Conservation (phyloP, 2,329 filamentous ascomycete species). For the Hypoxylon sp. region DNA sequence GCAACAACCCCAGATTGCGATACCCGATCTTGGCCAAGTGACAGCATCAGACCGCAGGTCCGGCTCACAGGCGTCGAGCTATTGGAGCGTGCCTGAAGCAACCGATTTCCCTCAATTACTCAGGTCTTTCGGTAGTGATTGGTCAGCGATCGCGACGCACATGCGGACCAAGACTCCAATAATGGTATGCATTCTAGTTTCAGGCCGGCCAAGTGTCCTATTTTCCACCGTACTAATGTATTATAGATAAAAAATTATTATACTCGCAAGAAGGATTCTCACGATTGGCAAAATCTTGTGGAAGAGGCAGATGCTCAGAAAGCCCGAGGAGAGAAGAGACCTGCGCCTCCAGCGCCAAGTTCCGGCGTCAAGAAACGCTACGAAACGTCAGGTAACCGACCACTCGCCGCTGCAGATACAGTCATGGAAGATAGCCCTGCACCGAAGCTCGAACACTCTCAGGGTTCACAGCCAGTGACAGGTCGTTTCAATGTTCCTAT, state of each 20-base stretch:
- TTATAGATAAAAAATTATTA: slow-evolving; percentile 74
- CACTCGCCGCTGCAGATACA: slow-evolving; percentile 60
- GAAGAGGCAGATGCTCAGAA: slow-evolving; percentile 67
- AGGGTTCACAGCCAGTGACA: slow-evolving; percentile 50
- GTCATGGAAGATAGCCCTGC: slow-evolving; percentile 55
- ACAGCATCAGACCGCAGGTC: slow-evolving; percentile 59
- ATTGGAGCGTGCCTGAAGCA: slow-evolving; percentile 86
- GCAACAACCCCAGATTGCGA: slow-evolving; percentile 57
- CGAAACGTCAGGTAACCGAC: slow-evolving; percentile 56
- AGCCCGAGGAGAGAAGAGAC: slow-evolving; percentile 64
- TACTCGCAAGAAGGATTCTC: slow-evolving; percentile 68
- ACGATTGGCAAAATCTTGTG: slow-evolving; percentile 69
- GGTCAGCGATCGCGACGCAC: slow-evolving; percentile 75
- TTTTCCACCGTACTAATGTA: slow-evolving; percentile 10
- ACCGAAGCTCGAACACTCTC: slow-evolving; percentile 56
- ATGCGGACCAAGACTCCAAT: slow-evolving; percentile 86
- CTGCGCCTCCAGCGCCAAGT: slow-evolving; percentile 66
- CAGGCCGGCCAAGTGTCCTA: background rate
- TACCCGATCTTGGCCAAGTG: slow-evolving; percentile 59
- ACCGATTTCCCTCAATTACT: slow-evolving; percentile 79
- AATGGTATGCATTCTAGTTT: slow-evolving; percentile 70
- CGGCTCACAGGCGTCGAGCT: slow-evolving; percentile 74
- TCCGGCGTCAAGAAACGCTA: slow-evolving; percentile 60
- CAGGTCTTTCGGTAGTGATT: slow-evolving; percentile 80
- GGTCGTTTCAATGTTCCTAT: slow-evolving; percentile 57